Evolutionary conservation across 331 rosid species (phyloP), one percentile per base, ranked within the genome.

Genomic region (Telfairia occidentalis): DNA sequence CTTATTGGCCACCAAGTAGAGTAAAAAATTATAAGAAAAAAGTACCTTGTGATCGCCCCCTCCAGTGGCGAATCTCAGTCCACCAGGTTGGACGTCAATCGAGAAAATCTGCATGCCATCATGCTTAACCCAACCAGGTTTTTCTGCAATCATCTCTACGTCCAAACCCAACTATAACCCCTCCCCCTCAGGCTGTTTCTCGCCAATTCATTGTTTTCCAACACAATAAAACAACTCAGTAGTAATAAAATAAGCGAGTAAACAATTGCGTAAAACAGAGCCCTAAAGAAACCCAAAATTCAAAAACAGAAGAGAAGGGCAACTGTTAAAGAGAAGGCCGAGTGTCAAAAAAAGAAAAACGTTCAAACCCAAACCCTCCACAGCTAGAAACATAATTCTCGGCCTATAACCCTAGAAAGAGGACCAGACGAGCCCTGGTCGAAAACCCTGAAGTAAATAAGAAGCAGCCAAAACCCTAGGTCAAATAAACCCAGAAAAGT

Each of bases 11-110:
- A 57, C 35, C 58, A 57, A 70, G 26, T 40, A 32, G 24, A 71
- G 45, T 37, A 70, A 70, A 24, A 28, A 7, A 7, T 35, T 26
- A 40, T 3, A 32, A 60, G 45, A 65, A 45, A 7, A 3, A 64
- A 80, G 80, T 61, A 89, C 98, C 97, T 94, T 94, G 81, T 94
- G 97, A 88, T 94, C 98, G 76, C 98, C 98, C 63, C 98, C 98
- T 54, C 98, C 98, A 81, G 98, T 91, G 12, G 97, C 96, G 23
- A 94, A 86, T 81, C 98, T 81, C 50, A 88, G 88, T 6, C 97
- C 97, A 12, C 96, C 97, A 9, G 97, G 96, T 84, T 94, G 98
- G 74, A 94, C 92, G 85, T 94, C 98, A 82, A 94, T 91, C 82
- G 96, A 94, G 86, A 94, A 94, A 77, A 94, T 94, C 73, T 94